Base-by-base conservation (phyloP, 441 rosid genomes). In the Jatropha multifida region DNA sequence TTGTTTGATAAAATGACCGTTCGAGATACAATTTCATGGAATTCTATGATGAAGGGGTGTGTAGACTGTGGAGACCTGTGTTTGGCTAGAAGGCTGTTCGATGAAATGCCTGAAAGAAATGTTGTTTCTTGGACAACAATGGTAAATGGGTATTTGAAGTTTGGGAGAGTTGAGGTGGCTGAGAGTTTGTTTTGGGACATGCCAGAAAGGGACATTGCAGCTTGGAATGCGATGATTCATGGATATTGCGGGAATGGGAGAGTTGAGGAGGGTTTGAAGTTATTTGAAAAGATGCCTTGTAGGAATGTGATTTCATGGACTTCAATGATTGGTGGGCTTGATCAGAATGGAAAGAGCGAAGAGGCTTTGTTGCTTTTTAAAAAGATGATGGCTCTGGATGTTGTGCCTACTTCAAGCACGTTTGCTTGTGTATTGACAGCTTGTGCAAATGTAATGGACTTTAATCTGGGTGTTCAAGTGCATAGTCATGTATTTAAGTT, bases 181-280 rank as follows among this genome's bases (percentile, higher is more conserved):
- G 80, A 84, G 80, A 79, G 74, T 49, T 42, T 88, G 65, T 92
- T 90, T 79, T 66, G 72, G 62, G 77, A 70, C 55, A 92, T 92
- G 97, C 89, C 80, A 20, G 52, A 37, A 51, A 92, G 77, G 83
- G 90, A 90, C 82, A 88, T 90, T 26, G 86, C 89, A 67, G 83
- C 94, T 1, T 92, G 95, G 95, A 92, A 92, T 68, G 94, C 94
- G 6, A 91, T 93, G 98, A 65, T 89, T 83, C 65, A 84, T 82
- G 98, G 98, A 87, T 92, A 86, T 81, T 89, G 82, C 41, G 85
- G 74, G 76, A 85, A 89, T 9, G 86, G 82, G 61, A 86, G 81
- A 77, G 68, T 76, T 70, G 32, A 74, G 68, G 85, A 87, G 44
- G 92, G 89, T 12, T 75, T 89, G 79, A 68, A 72, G 56, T 81